These are phyloP conservation scores for sweet orange (Citrus sinensis) DNA, from an alignment of 345 rosid species.

Conservation along the genomic window DNA sequence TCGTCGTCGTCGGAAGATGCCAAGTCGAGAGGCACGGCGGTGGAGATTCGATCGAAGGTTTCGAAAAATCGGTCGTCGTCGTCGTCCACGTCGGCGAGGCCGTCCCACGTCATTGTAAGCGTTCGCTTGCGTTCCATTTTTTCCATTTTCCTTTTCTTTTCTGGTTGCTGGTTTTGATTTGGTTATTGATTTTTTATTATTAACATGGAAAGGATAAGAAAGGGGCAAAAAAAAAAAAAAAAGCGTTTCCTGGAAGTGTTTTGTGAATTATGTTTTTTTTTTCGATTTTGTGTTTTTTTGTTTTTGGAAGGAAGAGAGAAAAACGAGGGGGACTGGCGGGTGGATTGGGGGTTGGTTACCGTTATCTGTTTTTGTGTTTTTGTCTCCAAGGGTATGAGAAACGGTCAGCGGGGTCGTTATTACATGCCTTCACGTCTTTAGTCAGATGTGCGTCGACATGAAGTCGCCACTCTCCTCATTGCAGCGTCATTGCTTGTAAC, in stretches of 20 bases:
- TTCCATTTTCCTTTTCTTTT: not conserved
- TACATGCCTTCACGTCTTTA: slow-evolving; percentile 18
- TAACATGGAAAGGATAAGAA: not conserved
- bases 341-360: not conserved
- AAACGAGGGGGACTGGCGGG: slow-evolving; percentile 16
- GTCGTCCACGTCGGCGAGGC: slow-evolving; percentile 56
- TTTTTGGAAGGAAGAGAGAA: slow-evolving; percentile 38
- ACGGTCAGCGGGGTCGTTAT: slow-evolving; percentile 34
- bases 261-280: not conserved
- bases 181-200: not conserved
- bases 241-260: not conserved
- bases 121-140: slow-evolving; percentile 56
- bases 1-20: slow-evolving; percentile 75
- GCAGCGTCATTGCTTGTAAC: not conserved
- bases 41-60: slow-evolving; percentile 48
- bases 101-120: slow-evolving; percentile 76
- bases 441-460: not conserved
- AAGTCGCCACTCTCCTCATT: not conserved
- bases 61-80: slow-evolving; percentile 73
- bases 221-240: not conserved
- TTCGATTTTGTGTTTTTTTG: not conserved
- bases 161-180: not conserved
- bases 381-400: slow-evolving; percentile 16
- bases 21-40: slow-evolving; percentile 44
- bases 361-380: not conserved